Conservation (phyloP, 106 monocot genomes). For the Dioscorea dumetorum region DNA sequence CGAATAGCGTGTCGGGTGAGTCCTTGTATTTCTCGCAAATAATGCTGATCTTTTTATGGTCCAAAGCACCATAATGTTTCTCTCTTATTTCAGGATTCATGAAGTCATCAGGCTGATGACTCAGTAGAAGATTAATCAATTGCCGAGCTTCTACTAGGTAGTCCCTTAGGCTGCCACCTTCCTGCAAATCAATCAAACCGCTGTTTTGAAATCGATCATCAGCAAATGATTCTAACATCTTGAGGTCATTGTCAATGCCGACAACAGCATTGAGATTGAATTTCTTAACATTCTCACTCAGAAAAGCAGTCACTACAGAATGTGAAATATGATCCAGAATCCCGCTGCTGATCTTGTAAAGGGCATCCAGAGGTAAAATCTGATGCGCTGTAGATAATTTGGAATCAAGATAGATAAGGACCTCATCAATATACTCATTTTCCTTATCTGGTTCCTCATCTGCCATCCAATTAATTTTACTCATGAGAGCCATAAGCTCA, state of each 20-base stretch:
- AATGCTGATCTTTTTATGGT: conserved; percentile 3
- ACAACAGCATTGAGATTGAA: conserved; percentile 16
- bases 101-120: conserved; percentile 16
- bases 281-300: conserved; percentile 13
- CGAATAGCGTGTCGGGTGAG: conserved; percentile 19
- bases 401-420: conserved; percentile 8
- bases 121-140: conserved; percentile 16
- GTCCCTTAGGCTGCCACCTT: conserved; percentile 6
- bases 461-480: conserved; percentile 11
- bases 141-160: conserved; percentile 16
- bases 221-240: conserved; percentile 16
- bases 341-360: conserved; percentile 5
- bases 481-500: conserved; percentile 6
- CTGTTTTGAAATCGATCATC: conserved; percentile 14
- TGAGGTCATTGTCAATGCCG: conserved; percentile 15
- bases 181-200: conserved; percentile 6
- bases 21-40: conserved; percentile 22
- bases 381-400: conserved; percentile 9
- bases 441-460: conserved; percentile 11
- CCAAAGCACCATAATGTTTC: conserved; percentile 8
- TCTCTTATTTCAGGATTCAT: conserved; percentile 11
- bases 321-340: conserved; percentile 12
- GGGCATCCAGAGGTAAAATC: conserved; percentile 10
- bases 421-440: conserved; percentile 15
- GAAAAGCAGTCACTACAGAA: conserved; percentile 7